phyloP scores from a whole-genome alignment of 768 basidiomycete species.

The Phanerochaete sordida region DNA sequence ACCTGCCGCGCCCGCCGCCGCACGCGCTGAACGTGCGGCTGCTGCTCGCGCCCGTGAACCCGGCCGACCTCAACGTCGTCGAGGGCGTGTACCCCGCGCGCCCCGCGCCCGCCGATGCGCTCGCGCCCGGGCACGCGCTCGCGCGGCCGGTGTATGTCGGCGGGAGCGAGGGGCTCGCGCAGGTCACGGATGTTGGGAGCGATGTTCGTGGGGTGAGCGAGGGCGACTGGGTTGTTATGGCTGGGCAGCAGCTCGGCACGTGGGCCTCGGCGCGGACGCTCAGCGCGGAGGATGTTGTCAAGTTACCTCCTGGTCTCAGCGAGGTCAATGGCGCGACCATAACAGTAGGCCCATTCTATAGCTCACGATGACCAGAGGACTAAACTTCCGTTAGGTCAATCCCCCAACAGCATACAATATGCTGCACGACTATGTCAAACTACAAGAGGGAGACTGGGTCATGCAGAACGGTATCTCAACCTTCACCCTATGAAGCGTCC shows the following conservation, averaged over 20 bases:
- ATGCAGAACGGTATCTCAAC: slow-evolving; percentile 70
- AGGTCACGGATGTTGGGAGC: slow-evolving; percentile 57
- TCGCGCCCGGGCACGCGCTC: slow-evolving; percentile 25
- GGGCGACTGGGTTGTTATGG: slow-evolving; percentile 76
- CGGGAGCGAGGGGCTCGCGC: slow-evolving; percentile 77
- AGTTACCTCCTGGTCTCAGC: slow-evolving; percentile 50
- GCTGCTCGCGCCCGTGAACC: slow-evolving; percentile 74
- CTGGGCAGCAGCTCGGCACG: slow-evolving; percentile 66
- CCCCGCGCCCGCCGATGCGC: slow-evolving; percentile 38
- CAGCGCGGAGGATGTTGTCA: slow-evolving; percentile 50
- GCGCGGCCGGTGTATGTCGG: slow-evolving; percentile 49
- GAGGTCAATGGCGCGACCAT: slow-evolving; percentile 73
- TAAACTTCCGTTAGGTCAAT: too few species aligned
- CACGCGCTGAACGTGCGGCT: slow-evolving; percentile 62
- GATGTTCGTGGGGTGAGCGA: slow-evolving; percentile 45
- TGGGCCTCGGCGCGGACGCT: slow-evolving; percentile 65
- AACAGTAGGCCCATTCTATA: slow-evolving; percentile 49
- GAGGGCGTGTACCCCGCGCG: slow-evolving; percentile 80
- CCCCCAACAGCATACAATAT: slow-evolving; percentile 83
- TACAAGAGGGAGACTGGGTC: slow-evolving; percentile 73
- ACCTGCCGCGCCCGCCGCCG: slow-evolving; percentile 50
- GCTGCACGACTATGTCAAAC: slow-evolving; percentile 64
- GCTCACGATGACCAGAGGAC: too few species aligned
- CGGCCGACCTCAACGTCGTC: slow-evolving; percentile 77
- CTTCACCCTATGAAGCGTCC: background rate